Evolutionary conservation across 257 asterid genomes (phyloP).

Genomic region (Lantana camara): DNA sequence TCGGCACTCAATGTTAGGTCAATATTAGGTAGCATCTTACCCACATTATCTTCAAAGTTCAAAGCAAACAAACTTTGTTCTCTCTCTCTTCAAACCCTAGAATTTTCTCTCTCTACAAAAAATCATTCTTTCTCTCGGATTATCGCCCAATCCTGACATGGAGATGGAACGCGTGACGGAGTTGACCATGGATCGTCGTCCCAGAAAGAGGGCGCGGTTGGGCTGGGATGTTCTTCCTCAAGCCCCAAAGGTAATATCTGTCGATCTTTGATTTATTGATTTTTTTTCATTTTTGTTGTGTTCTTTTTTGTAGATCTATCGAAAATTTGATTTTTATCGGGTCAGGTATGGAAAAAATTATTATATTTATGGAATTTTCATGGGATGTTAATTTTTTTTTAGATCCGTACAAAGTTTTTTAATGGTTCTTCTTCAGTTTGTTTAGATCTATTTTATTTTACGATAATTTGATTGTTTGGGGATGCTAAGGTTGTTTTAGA

Average conservation of each 20-base stretch:
- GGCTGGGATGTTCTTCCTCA: conserved; percentile 94
- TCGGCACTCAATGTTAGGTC: conserved; percentile 37
- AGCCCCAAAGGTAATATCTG: conserved; percentile 57
- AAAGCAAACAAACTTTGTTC: not conserved
- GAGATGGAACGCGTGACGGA: conserved; percentile 95
- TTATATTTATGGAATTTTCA: not conserved
- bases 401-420: too few species aligned
- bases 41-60: conserved; percentile 16
- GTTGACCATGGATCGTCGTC: conserved; percentile 78
- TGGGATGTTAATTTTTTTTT: not conserved
- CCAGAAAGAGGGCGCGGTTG: conserved; percentile 79
- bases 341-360: conserved; percentile 40
- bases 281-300: not conserved
- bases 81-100: conserved; percentile 32
- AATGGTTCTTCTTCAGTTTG: too few species aligned
- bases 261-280: conserved; percentile 25
- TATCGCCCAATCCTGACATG: conserved; percentile 43
- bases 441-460: conserved; percentile 15
- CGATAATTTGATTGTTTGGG: too few species aligned
- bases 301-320: conserved; percentile 52
- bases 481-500: too few species aligned
- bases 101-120: conserved; percentile 7
- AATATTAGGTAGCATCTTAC: conserved; percentile 30
- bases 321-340: conserved; percentile 25
- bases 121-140: conserved; percentile 27